These are phyloP conservation scores for Ambispora gerdemannii DNA, from an alignment of 192 early-diverging fungal genomes.

Conservation along the genomic window DNA sequence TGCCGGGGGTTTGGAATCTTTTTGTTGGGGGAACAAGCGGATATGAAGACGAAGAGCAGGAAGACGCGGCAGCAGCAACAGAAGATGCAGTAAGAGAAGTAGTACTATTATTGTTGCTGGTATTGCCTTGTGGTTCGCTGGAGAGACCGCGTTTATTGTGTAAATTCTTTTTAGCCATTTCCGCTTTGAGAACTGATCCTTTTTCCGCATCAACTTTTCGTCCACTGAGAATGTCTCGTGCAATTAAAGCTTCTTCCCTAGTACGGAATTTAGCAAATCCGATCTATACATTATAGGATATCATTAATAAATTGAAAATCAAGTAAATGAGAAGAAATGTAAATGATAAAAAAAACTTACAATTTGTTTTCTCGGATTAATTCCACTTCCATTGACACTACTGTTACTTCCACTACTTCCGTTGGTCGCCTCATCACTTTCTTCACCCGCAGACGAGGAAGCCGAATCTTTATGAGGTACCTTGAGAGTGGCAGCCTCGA, in stretches of 20 bases:
- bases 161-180: slow-evolving; percentile 99
- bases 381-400: slow-evolving; percentile 46
- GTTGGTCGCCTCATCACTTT: slow-evolving; percentile 31
- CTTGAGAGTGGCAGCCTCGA: slow-evolving; percentile 97
- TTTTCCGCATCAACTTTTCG: slow-evolving; percentile 87
- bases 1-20: slow-evolving; percentile 24
- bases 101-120: no score
- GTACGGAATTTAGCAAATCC: slow-evolving; percentile 98
- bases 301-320: neutral
- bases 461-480: slow-evolving; percentile 67
- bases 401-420: slow-evolving; percentile 25
- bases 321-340: neutral
- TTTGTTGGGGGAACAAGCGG: slow-evolving; percentile 4
- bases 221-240: slow-evolving; percentile 87
- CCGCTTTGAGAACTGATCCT: slow-evolving; percentile 87
- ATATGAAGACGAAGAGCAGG: neutral
- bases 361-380: slow-evolving; percentile 77
- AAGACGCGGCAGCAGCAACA: neutral
- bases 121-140: slow-evolving; percentile 43
- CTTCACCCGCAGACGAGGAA: no score
- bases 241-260: slow-evolving; percentile 85
- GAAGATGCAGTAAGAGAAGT: slow-evolving; percentile 25
- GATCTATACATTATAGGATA: slow-evolving; percentile 59
- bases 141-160: slow-evolving; percentile 84
- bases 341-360: slow-evolving; percentile 54